Evolutionary conservation across 495 filamentous ascomycete genomes (phyloP), one percentile per base, ranked within the genome.

Genomic region (Aspergillus nidulans): DNA sequence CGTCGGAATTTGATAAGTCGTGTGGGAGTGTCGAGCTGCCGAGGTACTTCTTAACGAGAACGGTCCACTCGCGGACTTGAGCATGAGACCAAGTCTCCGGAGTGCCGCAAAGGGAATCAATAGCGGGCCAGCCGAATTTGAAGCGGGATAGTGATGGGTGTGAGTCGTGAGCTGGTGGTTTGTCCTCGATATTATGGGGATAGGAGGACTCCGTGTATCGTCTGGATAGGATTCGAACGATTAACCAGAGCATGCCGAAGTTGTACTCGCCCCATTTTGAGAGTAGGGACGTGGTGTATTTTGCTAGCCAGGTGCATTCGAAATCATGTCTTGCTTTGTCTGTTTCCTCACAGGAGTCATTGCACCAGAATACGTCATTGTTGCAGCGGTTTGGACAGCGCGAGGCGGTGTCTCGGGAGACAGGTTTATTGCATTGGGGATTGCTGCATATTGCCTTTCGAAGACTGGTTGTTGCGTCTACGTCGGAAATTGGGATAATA

Each of bases 181-280:
- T 6, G 30, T 2, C 10, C 8, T 34, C 8, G 30, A 12, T 34
- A 34, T 34, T 12, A 34, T 36, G 13, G 15, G 1, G 44, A 16
- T 6, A 38, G 7, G 2, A 6, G 42, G 36, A 18, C 18, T 70
- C 62, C 12, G 47, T 13, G 25, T 61, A 58, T 25, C 68, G 61
- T 12, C 59, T 63, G n/a, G 71, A 67, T 34, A 74, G 59, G 7
- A 72, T 47, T 4, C 71, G 66, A 12, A 74, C 65, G 56, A 74
- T 72, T 52, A 74, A 25, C 71, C 71, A 74, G 30, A 72, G 20
- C 71, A 74, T 71, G 12, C 71, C 69, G 32, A 74, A 74, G 16
- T 66, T 61, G 53, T 72, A 74, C 53, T 72, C 69, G 38, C 68
- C 62, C 53, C 67, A 53, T 66, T 74, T 74, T 2, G 58, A 18